Evolutionary conservation across 2,329 filamentous ascomycete species (phyloP).

Genomic region (Xylaria sp.): DNA sequence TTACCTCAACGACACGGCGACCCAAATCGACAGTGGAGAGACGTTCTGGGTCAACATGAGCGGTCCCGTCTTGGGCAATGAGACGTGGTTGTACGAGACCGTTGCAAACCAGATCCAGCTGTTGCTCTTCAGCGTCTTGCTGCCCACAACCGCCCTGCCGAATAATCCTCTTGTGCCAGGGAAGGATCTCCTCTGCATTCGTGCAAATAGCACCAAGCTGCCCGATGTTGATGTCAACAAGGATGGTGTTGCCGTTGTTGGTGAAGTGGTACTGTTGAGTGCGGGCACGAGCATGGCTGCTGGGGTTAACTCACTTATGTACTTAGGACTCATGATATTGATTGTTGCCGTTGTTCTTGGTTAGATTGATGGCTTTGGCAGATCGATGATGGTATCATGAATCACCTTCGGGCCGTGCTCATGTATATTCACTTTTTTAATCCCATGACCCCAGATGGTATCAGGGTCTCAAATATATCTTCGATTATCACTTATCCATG

Average conservation of each 20-base stretch:
- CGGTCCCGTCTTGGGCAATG: conserved; percentile 3
- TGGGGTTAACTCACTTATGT: not conserved
- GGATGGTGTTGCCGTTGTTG: conserved; percentile 10
- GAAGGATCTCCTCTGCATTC: conserved; percentile 10
- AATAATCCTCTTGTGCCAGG: not conserved
- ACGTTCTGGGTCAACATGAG: conserved; percentile 9
- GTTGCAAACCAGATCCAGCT: conserved; percentile 8
- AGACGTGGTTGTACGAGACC: conserved; percentile 1
- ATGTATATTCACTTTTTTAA: no score
- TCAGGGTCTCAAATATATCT: no score
- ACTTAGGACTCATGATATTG: not conserved
- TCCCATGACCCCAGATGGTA: no score
- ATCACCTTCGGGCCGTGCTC: not conserved
- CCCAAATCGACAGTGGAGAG: not conserved
- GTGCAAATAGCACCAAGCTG: conserved; percentile 6
- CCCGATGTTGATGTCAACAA: conserved; percentile 8
- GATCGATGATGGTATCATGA: not conserved
- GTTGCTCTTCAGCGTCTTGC: not conserved
- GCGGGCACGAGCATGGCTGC: not conserved
- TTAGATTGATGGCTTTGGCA: not conserved
- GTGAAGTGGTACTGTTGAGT: conserved; percentile 9
- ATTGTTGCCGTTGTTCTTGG: conserved; percentile 3
- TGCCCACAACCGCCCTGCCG: not conserved
- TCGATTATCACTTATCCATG: no score
- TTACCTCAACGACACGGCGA: not conserved